A percentile compares a stretch with the other conserved stretches of the same genome.
phyloP scores from a whole-genome alignment of 2,329 filamentous ascomycete species.

The Hysterium pulicare region DNA sequence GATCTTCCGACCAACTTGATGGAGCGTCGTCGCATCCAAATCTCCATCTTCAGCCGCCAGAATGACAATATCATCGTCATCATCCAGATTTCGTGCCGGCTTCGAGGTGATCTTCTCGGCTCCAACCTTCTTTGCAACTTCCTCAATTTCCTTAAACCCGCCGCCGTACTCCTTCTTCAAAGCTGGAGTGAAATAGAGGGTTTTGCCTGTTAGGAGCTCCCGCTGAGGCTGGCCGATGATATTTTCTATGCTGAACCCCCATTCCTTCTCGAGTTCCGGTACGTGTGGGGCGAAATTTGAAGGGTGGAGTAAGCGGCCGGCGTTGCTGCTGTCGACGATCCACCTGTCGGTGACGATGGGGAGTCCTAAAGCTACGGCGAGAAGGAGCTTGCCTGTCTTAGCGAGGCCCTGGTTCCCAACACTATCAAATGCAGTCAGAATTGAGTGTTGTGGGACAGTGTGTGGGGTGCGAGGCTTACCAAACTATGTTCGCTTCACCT shows the following conservation, averaged over 20 bases:
- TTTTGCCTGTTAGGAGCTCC: constrained; percentile 48
- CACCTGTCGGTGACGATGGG: constrained; percentile 48
- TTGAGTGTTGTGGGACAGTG: not conserved
- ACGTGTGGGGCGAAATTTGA: constrained; percentile 32
- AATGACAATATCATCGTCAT: constrained; percentile 36
- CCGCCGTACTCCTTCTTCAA: constrained; percentile 29
- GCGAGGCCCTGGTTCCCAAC: constrained; percentile 37
- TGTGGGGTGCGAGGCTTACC: constrained; percentile 17
- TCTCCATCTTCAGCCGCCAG: constrained; percentile 34
- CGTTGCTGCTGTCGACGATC: constrained; percentile 39
- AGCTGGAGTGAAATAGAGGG: constrained; percentile 47
- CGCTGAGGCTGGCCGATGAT: constrained; percentile 34
- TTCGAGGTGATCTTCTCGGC: constrained; percentile 28
- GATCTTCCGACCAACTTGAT: constrained; percentile 30
- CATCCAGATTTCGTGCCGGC: constrained; percentile 18
- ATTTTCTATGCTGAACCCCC: constrained; percentile 34
- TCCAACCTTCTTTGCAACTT: constrained; percentile 38
- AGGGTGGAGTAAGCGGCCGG: constrained; percentile 35
- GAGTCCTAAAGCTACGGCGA: constrained; percentile 42
- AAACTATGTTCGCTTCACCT: constrained; percentile 26
- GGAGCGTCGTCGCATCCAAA: constrained; percentile 30
- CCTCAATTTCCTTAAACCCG: constrained; percentile 38
- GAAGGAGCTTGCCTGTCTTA: constrained; percentile 46
- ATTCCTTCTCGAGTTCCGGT: constrained; percentile 35
- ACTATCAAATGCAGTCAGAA: constrained; percentile 24